Percentiles rank a stretch among this genome's conserved stretches.
These are phyloP conservation scores for Scytalidium lignicola DNA, from an alignment of 2,329 filamentous ascomycete species.

Conservation along the genomic window DNA sequence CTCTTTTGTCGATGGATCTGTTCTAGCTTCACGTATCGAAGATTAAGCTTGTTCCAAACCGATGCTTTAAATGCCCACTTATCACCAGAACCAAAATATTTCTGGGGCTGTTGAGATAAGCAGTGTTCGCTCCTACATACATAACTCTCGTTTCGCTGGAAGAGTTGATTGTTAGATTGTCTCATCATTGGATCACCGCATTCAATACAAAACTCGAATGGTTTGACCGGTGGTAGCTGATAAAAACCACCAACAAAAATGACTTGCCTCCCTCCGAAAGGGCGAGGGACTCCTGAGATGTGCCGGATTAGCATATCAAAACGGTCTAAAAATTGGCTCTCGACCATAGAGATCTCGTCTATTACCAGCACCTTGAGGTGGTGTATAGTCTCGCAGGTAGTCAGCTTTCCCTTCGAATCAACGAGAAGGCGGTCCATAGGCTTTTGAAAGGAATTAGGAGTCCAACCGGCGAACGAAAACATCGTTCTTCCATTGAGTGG, in stretches of 20 bases:
- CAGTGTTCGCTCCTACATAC: conserved; percentile 7
- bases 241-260: conserved; percentile 25
- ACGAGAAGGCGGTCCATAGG: conserved; percentile 7
- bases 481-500: conserved; percentile 20
- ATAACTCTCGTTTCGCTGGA: no score
- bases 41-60: conserved; percentile 17
- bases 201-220: conserved; percentile 18
- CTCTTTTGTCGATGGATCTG: conserved; percentile 25
- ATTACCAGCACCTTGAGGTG: conserved; percentile 16
- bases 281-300: conserved; percentile 2
- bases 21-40: conserved; percentile 18
- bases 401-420: neutral
- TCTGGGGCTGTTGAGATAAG: neutral
- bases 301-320: conserved; percentile 16
- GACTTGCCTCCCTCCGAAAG: conserved; percentile 24
- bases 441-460: conserved; percentile 16
- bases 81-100: conserved; percentile 9
- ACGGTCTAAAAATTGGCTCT: conserved; percentile 21
- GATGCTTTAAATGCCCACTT: conserved; percentile 24
- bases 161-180: neutral
- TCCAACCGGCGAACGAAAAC: conserved; percentile 23
- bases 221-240: conserved; percentile 25
- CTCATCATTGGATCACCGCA: conserved; percentile 15
- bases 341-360: conserved; percentile 26
- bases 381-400: conserved; percentile 3